A percentile compares a stretch with the other conserved stretches of the same genome.
These are phyloP conservation scores for Fusarium verticillioides DNA, from an alignment of 2,329 filamentous ascomycete genomes.

Conservation along the genomic window DNA sequence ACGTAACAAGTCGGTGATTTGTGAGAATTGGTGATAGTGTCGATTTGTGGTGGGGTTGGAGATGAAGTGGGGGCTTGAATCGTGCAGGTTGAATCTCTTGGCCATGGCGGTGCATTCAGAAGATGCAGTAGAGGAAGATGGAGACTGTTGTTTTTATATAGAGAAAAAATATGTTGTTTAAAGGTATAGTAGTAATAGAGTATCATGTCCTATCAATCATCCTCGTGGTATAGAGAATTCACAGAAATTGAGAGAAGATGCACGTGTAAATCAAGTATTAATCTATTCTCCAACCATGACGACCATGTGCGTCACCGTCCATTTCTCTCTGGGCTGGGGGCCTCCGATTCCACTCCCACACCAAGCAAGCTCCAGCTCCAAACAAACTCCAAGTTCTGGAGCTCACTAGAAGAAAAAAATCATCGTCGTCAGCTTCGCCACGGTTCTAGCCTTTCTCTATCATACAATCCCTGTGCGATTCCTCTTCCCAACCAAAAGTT, in stretches of 20 bases:
- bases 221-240: neutral
- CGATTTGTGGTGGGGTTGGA: constrained; percentile 18
- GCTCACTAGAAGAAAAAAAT: constrained; percentile 17
- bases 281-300: constrained; percentile 43
- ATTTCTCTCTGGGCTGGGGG: constrained; percentile 25
- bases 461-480: neutral
- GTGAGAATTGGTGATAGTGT: constrained; percentile 5
- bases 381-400: constrained; percentile 1
- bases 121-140: neutral
- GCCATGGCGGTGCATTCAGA: neutral
- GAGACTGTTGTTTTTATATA: neutral
- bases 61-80: neutral
- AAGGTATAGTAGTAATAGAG: fast-evolving
- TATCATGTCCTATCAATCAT: neutral
- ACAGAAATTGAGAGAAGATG: neutral
- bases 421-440: constrained; percentile 45
- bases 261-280: constrained; percentile 36
- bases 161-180: neutral
- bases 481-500: constrained; percentile 6
- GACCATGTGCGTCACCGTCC: constrained; percentile 48
- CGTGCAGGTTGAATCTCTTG: constrained; percentile 29
- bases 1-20: neutral
- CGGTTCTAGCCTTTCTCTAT: constrained; percentile 16
- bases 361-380: neutral
- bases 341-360: constrained; percentile 26